Percentiles rank a stretch among this genome's conserved stretches.
Evolutionary conservation across 306 rosid species (phyloP).

Genomic region (Rosa rugosa): DNA sequence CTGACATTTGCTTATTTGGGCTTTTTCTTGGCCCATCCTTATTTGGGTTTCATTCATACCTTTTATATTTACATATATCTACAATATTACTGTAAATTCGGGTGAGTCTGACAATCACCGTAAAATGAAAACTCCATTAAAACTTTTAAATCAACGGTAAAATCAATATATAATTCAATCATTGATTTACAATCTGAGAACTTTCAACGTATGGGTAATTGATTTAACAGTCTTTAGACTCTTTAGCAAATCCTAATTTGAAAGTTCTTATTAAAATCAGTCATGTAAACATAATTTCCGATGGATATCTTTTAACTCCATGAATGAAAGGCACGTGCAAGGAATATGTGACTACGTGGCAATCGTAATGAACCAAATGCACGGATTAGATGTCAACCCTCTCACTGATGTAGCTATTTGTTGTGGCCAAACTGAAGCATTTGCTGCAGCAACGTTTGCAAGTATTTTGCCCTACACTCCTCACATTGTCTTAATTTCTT

Average conservation of each 20-base stretch:
- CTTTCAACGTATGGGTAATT: too few relatives aligned
- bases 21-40: too few relatives aligned
- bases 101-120: neutral
- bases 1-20: neutral
- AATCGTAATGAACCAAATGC: conserved; percentile 47
- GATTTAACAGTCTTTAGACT: too few relatives aligned
- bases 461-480: conserved; percentile 25
- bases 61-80: too few relatives aligned
- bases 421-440: conserved; percentile 86
- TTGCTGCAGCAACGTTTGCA: conserved; percentile 73
- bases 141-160: too few relatives aligned
- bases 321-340: conserved; percentile 63
- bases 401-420: conserved; percentile 72
- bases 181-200: too few relatives aligned
- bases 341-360: conserved; percentile 68
- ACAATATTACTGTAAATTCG: neutral
- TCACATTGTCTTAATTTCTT: neutral
- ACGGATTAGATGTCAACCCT: conserved; percentile 72
- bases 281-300: neutral
- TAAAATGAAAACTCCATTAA: neutral
- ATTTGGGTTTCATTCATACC: too few relatives aligned
- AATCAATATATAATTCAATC: too few relatives aligned
- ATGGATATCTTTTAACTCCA: neutral
- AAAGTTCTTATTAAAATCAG: neutral
- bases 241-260: too few relatives aligned